A percentile compares a stretch with the other conserved stretches of the same genome.
phyloP scores from a whole-genome alignment of 768 basidiomycete genomes.

The Rhizopogon vinicolor region DNA sequence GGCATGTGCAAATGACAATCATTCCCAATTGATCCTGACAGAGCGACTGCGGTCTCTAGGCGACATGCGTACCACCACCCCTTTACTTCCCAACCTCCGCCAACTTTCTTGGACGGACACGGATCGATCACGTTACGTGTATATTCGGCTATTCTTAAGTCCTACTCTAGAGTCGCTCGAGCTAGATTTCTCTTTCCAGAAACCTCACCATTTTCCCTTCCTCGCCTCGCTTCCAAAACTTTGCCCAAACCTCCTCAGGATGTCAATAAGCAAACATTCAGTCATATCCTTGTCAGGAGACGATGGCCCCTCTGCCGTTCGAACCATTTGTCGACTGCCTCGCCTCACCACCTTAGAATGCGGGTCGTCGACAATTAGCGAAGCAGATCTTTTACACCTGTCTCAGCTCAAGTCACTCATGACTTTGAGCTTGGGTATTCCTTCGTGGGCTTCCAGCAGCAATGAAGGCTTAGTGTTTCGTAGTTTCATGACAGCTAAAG shows the following conservation, averaged over 20 bases:
- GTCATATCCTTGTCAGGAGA: background rate
- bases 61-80: background rate
- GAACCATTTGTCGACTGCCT: background rate
- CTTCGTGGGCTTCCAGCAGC: background rate
- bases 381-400: background rate
- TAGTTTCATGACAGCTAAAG: background rate
- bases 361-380: background rate
- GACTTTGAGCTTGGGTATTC: background rate
- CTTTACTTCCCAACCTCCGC: background rate
- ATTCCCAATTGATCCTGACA: background rate
- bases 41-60: background rate
- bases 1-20: background rate
- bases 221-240: background rate
- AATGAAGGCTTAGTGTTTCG: background rate
- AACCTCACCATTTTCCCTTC: background rate
- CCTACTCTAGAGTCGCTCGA: background rate
- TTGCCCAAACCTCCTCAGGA: background rate
- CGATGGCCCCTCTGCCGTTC: background rate
- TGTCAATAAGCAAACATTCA: background rate
- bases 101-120: background rate
- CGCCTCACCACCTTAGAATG: background rate
- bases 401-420: background rate
- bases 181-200: slow-evolving; percentile 1
- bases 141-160: background rate
- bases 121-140: background rate